phyloP scores from a whole-genome alignment of 2,329 filamentous ascomycete genomes.

The Nemania bipapillata region DNA sequence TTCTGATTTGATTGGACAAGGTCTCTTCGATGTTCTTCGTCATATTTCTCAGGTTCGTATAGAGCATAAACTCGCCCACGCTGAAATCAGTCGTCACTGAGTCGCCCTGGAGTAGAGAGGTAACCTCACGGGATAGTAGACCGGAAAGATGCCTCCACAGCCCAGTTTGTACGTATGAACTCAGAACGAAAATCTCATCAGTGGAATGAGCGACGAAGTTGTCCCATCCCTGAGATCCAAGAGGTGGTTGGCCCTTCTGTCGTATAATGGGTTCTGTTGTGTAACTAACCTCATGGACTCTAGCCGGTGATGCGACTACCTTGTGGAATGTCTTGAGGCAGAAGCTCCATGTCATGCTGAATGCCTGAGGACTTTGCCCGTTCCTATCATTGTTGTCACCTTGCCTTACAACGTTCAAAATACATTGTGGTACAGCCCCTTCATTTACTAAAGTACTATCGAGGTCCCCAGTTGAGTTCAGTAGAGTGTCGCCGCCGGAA shows the following conservation, averaged over 20 bases:
- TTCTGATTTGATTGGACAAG: constrained; percentile 36
- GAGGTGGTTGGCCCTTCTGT: background rate
- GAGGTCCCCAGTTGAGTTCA: background rate
- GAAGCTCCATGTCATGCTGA: background rate
- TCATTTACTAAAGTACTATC: background rate
- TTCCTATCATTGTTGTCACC: background rate
- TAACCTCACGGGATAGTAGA: background rate
- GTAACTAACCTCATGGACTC: background rate
- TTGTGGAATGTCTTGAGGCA: background rate
- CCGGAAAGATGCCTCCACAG: background rate
- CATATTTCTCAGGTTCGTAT: background rate
- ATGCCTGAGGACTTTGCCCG: background rate
- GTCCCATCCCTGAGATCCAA: background rate
- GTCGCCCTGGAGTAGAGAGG: background rate
- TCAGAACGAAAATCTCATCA: background rate
- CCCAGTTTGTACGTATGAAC: background rate
- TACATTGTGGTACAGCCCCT: background rate
- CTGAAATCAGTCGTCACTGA: background rate
- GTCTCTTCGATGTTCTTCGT: background rate
- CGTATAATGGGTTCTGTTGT: background rate
- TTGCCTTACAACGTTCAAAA: background rate
- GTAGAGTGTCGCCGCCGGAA: background rate
- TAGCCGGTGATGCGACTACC: background rate
- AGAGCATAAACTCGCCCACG: background rate
- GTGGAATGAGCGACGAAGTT: background rate